phyloP scores from a whole-genome alignment of 1,139 yeast species.

The Pneumocystis carinii region DNA sequence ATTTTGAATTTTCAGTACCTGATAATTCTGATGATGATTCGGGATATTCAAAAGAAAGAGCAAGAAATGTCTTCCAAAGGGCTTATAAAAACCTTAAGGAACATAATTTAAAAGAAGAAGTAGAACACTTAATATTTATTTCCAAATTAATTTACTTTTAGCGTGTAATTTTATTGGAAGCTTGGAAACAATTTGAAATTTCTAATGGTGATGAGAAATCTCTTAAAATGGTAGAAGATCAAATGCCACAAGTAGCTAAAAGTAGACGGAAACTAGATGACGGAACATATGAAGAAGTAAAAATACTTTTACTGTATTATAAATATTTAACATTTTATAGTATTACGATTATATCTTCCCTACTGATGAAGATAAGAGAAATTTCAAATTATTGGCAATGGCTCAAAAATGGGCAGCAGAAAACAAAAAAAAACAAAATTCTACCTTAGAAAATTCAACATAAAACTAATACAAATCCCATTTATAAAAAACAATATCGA shows the following conservation, averaged over 20 bases:
- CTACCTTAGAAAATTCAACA: not conserved
- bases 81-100: slow-evolving; percentile 24
- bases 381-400: not conserved
- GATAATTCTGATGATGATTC: slow-evolving; percentile 25
- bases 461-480: not conserved
- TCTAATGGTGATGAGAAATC: slow-evolving; percentile 41
- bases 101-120: slow-evolving; percentile 33
- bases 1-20: slow-evolving; percentile 43
- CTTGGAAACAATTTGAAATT: slow-evolving; percentile 52
- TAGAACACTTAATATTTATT: slow-evolving; percentile 40
- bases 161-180: slow-evolving; percentile 43
- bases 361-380: slow-evolving; percentile 30
- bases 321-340: not conserved
- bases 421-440: not conserved
- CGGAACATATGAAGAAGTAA: slow-evolving; percentile 40
- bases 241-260: slow-evolving; percentile 45
- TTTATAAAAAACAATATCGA: not conserved
- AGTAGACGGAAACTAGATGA: slow-evolving; percentile 32
- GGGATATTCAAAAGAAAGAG: slow-evolving; percentile 32
- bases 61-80: slow-evolving; percentile 33
- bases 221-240: slow-evolving; percentile 27
- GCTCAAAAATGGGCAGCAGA: not conserved
- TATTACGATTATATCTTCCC: slow-evolving; percentile 49
- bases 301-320: slow-evolving; percentile 17
- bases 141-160: slow-evolving; percentile 29